Evolutionary conservation across 352 stramenopile genomes (phyloP), one percentile per base, ranked within the genome.

Genomic region (Elongisporangium anandrum): DNA sequence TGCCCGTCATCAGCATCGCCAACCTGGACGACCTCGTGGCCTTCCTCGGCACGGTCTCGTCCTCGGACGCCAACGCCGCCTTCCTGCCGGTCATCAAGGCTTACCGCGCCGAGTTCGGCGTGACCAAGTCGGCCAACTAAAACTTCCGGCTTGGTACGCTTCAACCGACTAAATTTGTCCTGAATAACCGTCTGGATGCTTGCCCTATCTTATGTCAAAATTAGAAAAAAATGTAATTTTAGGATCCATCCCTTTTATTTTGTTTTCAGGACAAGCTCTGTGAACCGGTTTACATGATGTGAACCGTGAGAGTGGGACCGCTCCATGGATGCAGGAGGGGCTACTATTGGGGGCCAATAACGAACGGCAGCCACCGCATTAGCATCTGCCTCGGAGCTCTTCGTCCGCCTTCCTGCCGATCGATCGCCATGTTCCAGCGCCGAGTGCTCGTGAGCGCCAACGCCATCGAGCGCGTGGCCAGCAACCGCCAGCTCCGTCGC

Each of bases 1-100:
- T 99, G 48, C 91, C 93, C 7, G 95, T 99, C 10, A 69, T 98
- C 34, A 97, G 92, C 53, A 98, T 99, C 70, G 91, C 97, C 19
- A 94, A 87, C 51, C 74, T 99, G 24, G 93, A 97, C 57, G 86
- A 96, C 64, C 77, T 98, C 22, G 88, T 98, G 12, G 73, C 73
- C 23, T 98, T 97, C 73, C 70, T 98, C 10, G 70, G 68, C 8
- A 65, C 75, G 19, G 71, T 72, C 23, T 38, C 71, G 6, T 58
- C 66, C 10, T 60, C 64, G n/a, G 73, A 90, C 49, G 56, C 69
- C 22, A 87, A 91, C 56, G 78, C 77, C 26, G 66, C 77, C 41
- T 93, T 77, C 56, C 57, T 94, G 16, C 70, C 73, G 1, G 69
- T 90, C 15, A 94, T 94, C 64, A 85, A 85, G 56, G 64, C 59